Percentiles rank a stretch among this genome's conserved stretches.
Evolutionary conservation across 805 yeast genomes (phyloP).

Genomic region (Priceomyces carsonii): DNA sequence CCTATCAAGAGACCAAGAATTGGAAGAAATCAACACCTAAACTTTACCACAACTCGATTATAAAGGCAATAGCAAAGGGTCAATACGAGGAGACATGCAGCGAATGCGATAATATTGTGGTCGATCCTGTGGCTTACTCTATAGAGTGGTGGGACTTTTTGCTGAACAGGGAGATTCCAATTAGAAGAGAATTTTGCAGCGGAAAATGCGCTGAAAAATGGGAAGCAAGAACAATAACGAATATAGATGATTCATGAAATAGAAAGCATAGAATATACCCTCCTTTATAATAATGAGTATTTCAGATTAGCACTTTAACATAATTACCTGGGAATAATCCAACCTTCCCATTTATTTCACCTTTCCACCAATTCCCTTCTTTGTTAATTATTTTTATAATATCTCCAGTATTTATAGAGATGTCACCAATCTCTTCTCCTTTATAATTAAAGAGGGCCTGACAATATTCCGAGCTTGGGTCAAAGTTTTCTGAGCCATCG

Average conservation of each 20-base stretch:
- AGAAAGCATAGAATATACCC: not conserved
- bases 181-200: conserved; percentile 56
- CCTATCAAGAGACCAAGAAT: conserved; percentile 51
- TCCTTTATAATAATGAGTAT: not conserved
- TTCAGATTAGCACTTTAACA: conserved; percentile 16
- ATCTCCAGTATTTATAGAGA: conserved; percentile 46
- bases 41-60: conserved; percentile 45
- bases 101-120: conserved; percentile 46
- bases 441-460: conserved; percentile 42
- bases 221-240: conserved; percentile 10
- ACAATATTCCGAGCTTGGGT: conserved; percentile 18
- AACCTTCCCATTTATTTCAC: conserved; percentile 22
- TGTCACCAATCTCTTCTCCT: conserved; percentile 41
- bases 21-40: conserved; percentile 55
- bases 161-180: conserved; percentile 50
- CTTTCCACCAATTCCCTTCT: conserved; percentile 39
- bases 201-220: conserved; percentile 44
- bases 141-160: conserved; percentile 70
- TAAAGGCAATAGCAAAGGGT: conserved; percentile 55
- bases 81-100: conserved; percentile 54
- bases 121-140: conserved; percentile 59
- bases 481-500: not conserved
- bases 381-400: conserved; percentile 35
- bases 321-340: conserved; percentile 34
- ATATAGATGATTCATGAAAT: conserved; percentile 3